Evolutionary conservation across 495 filamentous ascomycete species (phyloP).

Genomic region (Chaetomium tenue): DNA sequence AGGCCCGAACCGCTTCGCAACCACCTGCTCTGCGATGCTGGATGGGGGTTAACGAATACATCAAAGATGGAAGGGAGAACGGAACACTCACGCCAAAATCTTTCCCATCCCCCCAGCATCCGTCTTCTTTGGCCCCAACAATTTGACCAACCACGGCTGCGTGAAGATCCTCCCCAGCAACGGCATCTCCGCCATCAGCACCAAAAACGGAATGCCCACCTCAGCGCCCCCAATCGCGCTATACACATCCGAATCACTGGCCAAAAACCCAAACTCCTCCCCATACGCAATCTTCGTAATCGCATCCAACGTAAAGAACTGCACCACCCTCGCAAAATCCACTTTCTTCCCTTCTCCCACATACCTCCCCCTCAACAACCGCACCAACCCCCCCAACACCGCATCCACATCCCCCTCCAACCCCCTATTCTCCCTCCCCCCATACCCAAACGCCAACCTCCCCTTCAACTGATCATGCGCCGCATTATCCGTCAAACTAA

Average conservation of each 20-base stretch:
- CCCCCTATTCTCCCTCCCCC: neutral
- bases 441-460: neutral
- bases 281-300: constrained; percentile 52
- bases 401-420: neutral
- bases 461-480: neutral
- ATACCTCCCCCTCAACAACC: neutral
- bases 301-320: constrained; percentile 53
- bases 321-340: constrained; percentile 43
- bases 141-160: constrained; percentile 48
- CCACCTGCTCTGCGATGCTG: constrained; percentile 22
- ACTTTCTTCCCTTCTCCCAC: constrained; percentile 18
- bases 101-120: constrained; percentile 46
- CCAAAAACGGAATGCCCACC: constrained; percentile 33
- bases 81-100: constrained; percentile 33
- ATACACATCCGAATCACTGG: constrained; percentile 46
- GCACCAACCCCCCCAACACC: neutral
- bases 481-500: neutral
- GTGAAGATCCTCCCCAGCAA: constrained; percentile 30
- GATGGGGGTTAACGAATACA: neutral
- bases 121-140: constrained; percentile 56
- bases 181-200: constrained; percentile 33
- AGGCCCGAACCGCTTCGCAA: constrained; percentile 37
- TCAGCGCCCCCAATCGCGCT: constrained; percentile 45
- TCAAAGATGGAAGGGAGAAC: neutral
- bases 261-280: constrained; percentile 50